A percentile compares a stretch with the other conserved stretches of the same genome.
These are phyloP conservation scores for Kazachstania martiniae DNA, from an alignment of 805 yeast genomes.

Conservation along the genomic window DNA sequence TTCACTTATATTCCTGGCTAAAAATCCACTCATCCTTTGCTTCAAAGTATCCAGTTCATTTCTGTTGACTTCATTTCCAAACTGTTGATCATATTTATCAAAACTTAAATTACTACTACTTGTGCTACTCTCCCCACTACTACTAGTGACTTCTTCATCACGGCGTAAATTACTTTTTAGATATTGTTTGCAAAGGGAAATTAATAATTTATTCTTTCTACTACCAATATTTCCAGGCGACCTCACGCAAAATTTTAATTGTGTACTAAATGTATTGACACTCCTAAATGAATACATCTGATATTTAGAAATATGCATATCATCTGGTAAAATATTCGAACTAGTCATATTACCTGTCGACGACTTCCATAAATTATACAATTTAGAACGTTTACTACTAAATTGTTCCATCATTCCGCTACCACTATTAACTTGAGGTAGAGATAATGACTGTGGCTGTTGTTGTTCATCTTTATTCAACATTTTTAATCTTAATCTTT, in stretches of 20 bases:
- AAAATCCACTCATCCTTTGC: conserved; percentile 58
- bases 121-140: not conserved
- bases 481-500: no score
- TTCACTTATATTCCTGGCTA: conserved; percentile 54
- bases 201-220: conserved; percentile 58
- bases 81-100: not conserved
- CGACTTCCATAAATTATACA: no score
- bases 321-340: conserved; percentile 36
- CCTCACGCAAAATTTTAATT: conserved; percentile 60
- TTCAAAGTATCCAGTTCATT: conserved; percentile 31
- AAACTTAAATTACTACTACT: not conserved
- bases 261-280: conserved; percentile 35
- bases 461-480: no score
- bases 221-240: conserved; percentile 55
- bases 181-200: conserved; percentile 56
- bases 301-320: conserved; percentile 50
- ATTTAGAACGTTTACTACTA: no score
- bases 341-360: no score
- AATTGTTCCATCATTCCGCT: no score
- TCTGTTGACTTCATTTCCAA: not conserved
- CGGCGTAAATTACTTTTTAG: conserved; percentile 11
- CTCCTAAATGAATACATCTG: conserved; percentile 39
- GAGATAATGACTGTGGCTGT: no score
- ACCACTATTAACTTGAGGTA: no score
- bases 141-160: no score